phyloP scores from a whole-genome alignment of 1,284 basidiomycete genomes.

The Boletus smithii region DNA sequence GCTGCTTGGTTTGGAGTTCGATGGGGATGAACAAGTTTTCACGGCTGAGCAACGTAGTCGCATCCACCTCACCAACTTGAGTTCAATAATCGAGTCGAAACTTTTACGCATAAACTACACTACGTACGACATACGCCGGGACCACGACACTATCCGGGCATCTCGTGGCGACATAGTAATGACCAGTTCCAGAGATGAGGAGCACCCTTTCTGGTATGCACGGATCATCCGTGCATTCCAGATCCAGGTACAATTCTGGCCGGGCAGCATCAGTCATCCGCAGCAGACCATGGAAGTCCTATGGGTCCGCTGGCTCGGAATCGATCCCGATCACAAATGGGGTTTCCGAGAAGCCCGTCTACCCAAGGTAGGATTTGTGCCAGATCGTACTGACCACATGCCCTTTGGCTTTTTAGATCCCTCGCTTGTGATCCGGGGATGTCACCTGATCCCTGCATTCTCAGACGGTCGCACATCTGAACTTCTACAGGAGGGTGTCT shows the following conservation, averaged over 20 bases:
- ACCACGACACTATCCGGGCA: slow-evolving; percentile 19
- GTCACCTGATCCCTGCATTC: slow-evolving; percentile 1
- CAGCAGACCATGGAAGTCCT: slow-evolving; percentile 14
- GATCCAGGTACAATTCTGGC: not conserved
- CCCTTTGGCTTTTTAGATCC: slow-evolving; percentile 4
- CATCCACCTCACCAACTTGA: not conserved
- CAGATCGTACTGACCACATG: not conserved
- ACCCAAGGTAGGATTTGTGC: slow-evolving; percentile 2
- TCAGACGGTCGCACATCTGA: not conserved
- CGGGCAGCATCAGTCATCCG: not conserved
- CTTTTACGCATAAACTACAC: slow-evolving; percentile 5
- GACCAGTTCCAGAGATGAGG: not conserved
- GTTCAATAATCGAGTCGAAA: slow-evolving; percentile 4
- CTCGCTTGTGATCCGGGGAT: not conserved
- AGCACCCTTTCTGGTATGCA: slow-evolving; percentile 16
- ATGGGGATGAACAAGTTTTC: slow-evolving; percentile 12
- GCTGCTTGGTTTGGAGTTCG: slow-evolving; percentile 6
- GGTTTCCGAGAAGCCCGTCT: not conserved
- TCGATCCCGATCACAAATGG: not conserved
- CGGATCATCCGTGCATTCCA: slow-evolving; percentile 2
- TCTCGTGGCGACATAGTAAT: slow-evolving; percentile 6
- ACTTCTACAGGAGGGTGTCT: not conserved
- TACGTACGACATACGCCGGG: slow-evolving; percentile 6
- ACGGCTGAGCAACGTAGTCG: not conserved
- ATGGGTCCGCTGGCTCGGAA: slow-evolving; percentile 21